Base-by-base conservation (phyloP, 768 basidiomycete species). In the Amanita molliuscula region DNA sequence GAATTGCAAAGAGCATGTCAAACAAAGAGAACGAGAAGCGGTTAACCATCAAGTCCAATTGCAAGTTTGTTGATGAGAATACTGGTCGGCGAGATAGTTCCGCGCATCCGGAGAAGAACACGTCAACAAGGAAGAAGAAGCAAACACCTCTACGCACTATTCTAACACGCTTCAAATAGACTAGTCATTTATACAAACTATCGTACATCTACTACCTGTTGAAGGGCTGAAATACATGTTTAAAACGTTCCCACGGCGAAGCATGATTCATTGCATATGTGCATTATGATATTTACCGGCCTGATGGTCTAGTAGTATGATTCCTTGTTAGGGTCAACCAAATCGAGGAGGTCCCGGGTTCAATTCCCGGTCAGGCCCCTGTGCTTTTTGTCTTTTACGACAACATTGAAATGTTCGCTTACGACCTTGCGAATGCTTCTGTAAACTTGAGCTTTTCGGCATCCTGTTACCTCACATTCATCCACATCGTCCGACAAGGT, bases 321-420 rank as follows among this genome's bases (percentile, higher is more conserved):
- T 75, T 75, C 75, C 74, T 76, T 76, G 74, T 75, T 75, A 75
- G 75, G 73, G 73, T 51, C 23, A 47, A 36, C 52, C 40, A 56
- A 60, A 52, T 82, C 77, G 81, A 82, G 82, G 82, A 84, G 83
- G 84, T 84, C 81, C 81, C 76, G 81, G 82, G 83, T 84, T 86
- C 82, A 83, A 84, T 83, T 83, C 82, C 81, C 81, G 77, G 81
- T 76, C 73, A 81, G 80, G 81, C 79, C 81, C 75, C 33, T 23
- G 41, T 43, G 8, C 44, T 44, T 43, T 43, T 21, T 31, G 23
- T 20, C 4, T 6, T 10, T 42, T 26, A 34, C 20, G 25, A 21
- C 34, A 26, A 18, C 15, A n/a, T 13, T 33, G 4, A 6, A n/a
- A n/a, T n/a, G n/a, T n/a, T n/a, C 1, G 3, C 3, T 31, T 29